phyloP scores from a whole-genome alignment of 768 basidiomycete genomes.

The Pleurotus ostreatus region DNA sequence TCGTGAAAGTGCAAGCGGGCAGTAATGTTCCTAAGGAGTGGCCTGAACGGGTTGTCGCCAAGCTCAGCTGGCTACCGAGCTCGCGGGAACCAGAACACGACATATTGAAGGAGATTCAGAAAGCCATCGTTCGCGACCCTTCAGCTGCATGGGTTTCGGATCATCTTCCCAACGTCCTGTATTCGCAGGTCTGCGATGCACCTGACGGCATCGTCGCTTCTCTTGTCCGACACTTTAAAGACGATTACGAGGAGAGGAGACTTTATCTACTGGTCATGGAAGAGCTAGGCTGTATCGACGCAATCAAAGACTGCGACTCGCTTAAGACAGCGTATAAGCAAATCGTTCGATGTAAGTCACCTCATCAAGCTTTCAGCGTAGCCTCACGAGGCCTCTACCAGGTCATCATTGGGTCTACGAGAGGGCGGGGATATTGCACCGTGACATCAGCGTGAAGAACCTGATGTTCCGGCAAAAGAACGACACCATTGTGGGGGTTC shows the following conservation, averaged over 20 bases:
- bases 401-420: not conserved
- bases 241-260: not conserved
- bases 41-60: not conserved
- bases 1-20: not conserved
- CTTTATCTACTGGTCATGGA: not conserved
- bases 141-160: not conserved
- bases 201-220: not conserved
- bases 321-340: not conserved
- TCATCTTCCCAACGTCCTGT: not conserved
- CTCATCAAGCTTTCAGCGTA: not conserved
- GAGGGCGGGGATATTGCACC: not conserved
- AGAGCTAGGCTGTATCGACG: not conserved
- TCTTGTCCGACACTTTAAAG: not conserved
- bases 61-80: not conserved
- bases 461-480: not conserved
- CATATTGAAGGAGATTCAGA: not conserved
- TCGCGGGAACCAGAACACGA: not conserved
- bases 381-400: not conserved
- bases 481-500: not conserved
- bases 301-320: not conserved
- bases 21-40: too few species aligned
- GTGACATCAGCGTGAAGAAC: slow-evolving; percentile 1
- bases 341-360: slow-evolving; percentile 2
- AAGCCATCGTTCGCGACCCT: not conserved
- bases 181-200: not conserved